Conservation (phyloP, 257 asterid species). For the Leptodermis oblonga region DNA sequence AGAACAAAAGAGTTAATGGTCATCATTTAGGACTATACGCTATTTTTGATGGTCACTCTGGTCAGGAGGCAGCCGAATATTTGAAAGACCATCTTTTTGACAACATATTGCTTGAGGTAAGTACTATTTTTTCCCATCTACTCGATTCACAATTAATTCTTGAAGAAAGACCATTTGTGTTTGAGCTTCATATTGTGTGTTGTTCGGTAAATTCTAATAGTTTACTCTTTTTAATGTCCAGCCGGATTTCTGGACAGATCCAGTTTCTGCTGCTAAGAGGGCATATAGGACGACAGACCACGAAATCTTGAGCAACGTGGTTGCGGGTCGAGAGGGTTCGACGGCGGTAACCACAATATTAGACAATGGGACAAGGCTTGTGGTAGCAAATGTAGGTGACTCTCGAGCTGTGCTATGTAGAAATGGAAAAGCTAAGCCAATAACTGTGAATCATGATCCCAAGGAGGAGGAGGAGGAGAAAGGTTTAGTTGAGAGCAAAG, state of each 20-base stretch:
- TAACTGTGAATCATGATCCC: conserved; percentile 45
- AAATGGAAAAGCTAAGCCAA: conserved; percentile 27
- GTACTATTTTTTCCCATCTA: no score
- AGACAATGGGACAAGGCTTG: conserved; percentile 27
- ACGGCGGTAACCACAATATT: conserved; percentile 47
- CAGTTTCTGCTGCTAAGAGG: conserved; percentile 27
- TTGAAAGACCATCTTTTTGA: conserved; percentile 38
- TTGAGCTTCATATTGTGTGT: no score
- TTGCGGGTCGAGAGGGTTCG: conserved; percentile 43
- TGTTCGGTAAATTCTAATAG: no score
- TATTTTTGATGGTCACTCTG: conserved; percentile 54
- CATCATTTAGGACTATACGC: conserved; percentile 40
- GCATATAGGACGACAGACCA: conserved; percentile 31
- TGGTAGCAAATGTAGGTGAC: conserved; percentile 53
- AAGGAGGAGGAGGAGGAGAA: conserved; percentile 35
- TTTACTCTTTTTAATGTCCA: no score
- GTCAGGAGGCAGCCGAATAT: conserved; percentile 41
- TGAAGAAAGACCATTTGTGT: no score
- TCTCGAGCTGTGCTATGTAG: conserved; percentile 40
- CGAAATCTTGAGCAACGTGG: conserved; percentile 27
- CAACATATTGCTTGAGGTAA: conserved; percentile 41
- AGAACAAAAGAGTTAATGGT: conserved; percentile 20
- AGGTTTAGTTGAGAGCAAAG: conserved; percentile 39
- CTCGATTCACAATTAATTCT: no score
- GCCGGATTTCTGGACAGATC: conserved; percentile 38